phyloP scores from a whole-genome alignment of 495 filamentous ascomycete genomes.

The Lasiosphaeria ovina region DNA sequence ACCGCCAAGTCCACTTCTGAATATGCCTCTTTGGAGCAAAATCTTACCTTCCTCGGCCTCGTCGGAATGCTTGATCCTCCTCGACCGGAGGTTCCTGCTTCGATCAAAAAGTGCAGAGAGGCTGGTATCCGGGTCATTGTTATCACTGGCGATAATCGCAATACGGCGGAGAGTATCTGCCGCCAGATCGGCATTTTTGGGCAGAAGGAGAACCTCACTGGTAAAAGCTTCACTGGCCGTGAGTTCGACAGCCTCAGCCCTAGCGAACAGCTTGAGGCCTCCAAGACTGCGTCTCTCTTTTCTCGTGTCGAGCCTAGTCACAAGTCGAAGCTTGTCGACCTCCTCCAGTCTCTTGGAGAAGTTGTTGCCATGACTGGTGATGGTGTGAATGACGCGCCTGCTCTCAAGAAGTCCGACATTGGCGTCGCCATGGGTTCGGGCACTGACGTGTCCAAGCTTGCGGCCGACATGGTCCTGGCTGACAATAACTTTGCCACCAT shows the following conservation, averaged over 20 bases:
- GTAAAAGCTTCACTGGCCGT: constrained; percentile 93
- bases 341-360: constrained; percentile 87
- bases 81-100: constrained; percentile 83
- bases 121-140: constrained; percentile 97
- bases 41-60: constrained; percentile 90
- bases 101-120: constrained; percentile 83
- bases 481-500: constrained; percentile 99
- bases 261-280: constrained; percentile 74
- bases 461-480: constrained; percentile 97
- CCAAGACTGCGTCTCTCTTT: constrained; percentile 84
- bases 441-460: constrained; percentile 95
- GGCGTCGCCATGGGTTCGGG: constrained; percentile 99
- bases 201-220: constrained; percentile 72
- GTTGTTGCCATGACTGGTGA: constrained; percentile 99
- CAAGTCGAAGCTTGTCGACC: constrained; percentile 94
- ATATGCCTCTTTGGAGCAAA: constrained; percentile 83
- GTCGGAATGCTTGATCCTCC: constrained; percentile 98
- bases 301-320: constrained; percentile 95
- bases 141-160: constrained; percentile 96
- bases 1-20: constrained; percentile 78
- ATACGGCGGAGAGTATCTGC: constrained; percentile 97
- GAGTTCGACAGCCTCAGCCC: constrained; percentile 88
- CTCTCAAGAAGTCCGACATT: constrained; percentile 97
- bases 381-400: constrained; percentile 98
- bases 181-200: constrained; percentile 95